Conservation (phyloP, 805 yeast species). For the Candida silvatica region DNA sequence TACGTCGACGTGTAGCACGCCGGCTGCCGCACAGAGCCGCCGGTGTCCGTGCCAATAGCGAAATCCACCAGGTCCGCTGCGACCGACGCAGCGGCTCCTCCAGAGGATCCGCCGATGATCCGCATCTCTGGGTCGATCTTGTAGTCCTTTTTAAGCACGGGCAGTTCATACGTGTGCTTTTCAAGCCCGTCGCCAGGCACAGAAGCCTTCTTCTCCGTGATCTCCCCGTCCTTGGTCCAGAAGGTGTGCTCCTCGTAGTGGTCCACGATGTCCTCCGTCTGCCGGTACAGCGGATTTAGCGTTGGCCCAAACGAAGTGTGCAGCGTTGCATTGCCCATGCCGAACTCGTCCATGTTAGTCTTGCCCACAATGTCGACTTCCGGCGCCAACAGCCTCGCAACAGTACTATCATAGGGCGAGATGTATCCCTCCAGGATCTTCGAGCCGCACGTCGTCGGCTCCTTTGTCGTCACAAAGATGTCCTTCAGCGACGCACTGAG, state of each 20-base stretch:
- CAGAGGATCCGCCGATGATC: constrained; percentile 87
- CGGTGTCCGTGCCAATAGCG: constrained; percentile 92
- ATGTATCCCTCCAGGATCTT: constrained; percentile 44
- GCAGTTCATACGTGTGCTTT: constrained; percentile 1
- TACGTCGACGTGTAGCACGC: constrained; percentile 76
- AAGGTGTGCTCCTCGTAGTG: constrained; percentile 16
- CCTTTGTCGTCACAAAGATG: constrained; percentile 57
- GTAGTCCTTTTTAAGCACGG: constrained; percentile 2
- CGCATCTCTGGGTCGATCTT: constrained; percentile 20
- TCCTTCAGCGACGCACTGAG: constrained; percentile 57
- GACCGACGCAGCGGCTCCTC: constrained; percentile 93
- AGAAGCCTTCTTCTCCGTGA: constrained; percentile 1
- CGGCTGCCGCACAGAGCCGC: constrained; percentile 92
- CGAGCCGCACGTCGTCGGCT: constrained; percentile 77
- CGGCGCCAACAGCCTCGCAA: constrained; percentile 40
- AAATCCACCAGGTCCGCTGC: constrained; percentile 63
- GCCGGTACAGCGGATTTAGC: constrained; percentile 36
- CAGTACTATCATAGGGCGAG: constrained; percentile 82
- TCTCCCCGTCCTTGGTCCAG: constrained; percentile 4
- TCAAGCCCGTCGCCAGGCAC: constrained; percentile 1
- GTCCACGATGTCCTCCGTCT: constrained; percentile 12
- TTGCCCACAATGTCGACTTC: constrained; percentile 53
- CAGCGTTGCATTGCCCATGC: constrained; percentile 81
- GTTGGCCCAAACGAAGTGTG: constrained; percentile 51
- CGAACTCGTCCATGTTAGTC: constrained; percentile 93